Percentiles rank a stretch among this genome's conserved stretches.
Conservation (phyloP, 495 filamentous ascomycete genomes). For the Chaetomium tenue region DNA sequence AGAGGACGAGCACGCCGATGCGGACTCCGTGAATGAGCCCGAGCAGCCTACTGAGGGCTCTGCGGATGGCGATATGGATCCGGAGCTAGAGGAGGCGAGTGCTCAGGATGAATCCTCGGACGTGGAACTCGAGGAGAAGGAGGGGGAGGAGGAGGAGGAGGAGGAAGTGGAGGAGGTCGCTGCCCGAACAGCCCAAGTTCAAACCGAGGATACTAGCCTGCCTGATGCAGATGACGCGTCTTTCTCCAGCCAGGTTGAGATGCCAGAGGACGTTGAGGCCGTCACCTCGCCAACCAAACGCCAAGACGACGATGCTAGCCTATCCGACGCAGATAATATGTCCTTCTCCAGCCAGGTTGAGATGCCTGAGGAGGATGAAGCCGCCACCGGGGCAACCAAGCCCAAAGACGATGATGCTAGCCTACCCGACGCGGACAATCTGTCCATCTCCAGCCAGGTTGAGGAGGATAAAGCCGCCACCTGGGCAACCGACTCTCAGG, state of each 20-base stretch:
- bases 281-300: conserved; percentile 4
- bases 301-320: conserved; percentile 10
- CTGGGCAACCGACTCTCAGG: conserved; percentile 4
- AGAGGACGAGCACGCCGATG: conserved; percentile 1
- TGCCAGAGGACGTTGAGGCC: background rate
- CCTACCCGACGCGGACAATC: conserved; percentile 8
- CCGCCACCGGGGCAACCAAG: background rate
- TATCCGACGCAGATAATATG: conserved; percentile 12
- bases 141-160: no score
- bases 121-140: no score
- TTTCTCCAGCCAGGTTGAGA: conserved; percentile 18
- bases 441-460: conserved; percentile 20
- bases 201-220: conserved; percentile 12
- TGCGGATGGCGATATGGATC: conserved; percentile 8
- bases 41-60: conserved; percentile 2
- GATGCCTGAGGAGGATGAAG: background rate
- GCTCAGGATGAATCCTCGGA: conserved; percentile 9
- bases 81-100: conserved; percentile 16
- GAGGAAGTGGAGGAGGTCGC: background rate
- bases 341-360: conserved; percentile 21
- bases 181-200: background rate
- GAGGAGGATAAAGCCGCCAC: background rate
- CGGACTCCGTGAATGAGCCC: background rate
- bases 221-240: conserved; percentile 14
- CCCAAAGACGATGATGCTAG: conserved; percentile 12